Percentiles rank a stretch among this genome's conserved stretches.
Conservation (phyloP, 2,329 filamentous ascomycete genomes). For the Neopestalotiopsis sp. region DNA sequence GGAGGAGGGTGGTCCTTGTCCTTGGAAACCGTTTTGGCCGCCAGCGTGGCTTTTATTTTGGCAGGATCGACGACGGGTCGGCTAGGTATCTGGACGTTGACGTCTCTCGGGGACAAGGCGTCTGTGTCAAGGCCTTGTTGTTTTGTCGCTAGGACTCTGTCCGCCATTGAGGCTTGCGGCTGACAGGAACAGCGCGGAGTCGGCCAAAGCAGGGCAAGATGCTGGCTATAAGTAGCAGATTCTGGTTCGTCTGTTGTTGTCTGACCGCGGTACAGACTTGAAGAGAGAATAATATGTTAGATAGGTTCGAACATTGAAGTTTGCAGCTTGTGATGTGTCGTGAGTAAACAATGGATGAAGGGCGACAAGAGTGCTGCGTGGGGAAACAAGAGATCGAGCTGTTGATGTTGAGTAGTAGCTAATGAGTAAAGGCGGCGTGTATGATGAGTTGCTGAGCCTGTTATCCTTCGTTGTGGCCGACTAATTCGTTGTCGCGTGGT, state of each 20-base stretch:
- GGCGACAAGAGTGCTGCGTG: background rate
- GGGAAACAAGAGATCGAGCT: background rate
- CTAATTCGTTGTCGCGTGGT: background rate
- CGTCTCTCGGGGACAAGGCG: constrained; percentile 68
- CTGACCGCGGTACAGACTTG: background rate
- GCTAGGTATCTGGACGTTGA: constrained; percentile 60
- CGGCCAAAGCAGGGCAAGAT: constrained; percentile 18
- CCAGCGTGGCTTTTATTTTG: constrained; percentile 54
- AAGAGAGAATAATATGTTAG: constrained; percentile 20
- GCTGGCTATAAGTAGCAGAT: constrained; percentile 19
- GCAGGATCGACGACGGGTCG: constrained; percentile 40
- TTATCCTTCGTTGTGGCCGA: too few relatives aligned
- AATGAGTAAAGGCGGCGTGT: background rate
- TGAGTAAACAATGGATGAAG: background rate
- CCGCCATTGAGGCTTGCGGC: constrained; percentile 44
- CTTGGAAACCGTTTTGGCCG: constrained; percentile 42
- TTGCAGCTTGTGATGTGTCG: background rate
- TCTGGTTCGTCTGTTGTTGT: constrained; percentile 16
- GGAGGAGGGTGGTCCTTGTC: constrained; percentile 72
- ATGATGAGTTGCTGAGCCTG: background rate
- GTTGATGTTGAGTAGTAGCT: background rate
- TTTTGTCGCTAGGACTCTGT: constrained; percentile 51
- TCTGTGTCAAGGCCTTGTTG: constrained; percentile 62
- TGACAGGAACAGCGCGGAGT: constrained; percentile 15
- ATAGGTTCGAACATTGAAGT: background rate